These are phyloP conservation scores for Pyrenophora seminiperda DNA, from an alignment of 2,329 filamentous ascomycete genomes.

Conservation along the genomic window DNA sequence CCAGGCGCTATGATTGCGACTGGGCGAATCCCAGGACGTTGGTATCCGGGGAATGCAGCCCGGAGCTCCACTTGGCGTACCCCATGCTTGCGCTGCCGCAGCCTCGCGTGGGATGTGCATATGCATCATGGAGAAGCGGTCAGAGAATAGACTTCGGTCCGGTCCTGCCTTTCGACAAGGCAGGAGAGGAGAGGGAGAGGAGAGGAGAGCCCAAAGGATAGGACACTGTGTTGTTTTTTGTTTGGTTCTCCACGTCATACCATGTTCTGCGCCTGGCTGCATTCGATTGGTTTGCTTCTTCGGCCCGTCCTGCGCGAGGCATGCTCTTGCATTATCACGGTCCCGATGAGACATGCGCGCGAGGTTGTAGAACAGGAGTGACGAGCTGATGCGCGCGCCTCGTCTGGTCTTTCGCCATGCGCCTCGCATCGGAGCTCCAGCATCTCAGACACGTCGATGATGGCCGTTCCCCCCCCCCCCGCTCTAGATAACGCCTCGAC, in stretches of 20 bases:
- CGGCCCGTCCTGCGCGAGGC: conserved; percentile 17
- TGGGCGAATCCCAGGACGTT: conserved; percentile 22
- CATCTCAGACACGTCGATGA: conserved; percentile 14
- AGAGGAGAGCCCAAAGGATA: conserved; percentile 11
- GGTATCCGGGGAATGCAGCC: conserved; percentile 33
- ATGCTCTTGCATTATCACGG: conserved; percentile 3
- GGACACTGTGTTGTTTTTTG: conserved; percentile 15
- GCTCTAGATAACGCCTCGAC: conserved; percentile 21
- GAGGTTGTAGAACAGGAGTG: conserved; percentile 13
- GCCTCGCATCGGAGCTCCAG: conserved; percentile 1
- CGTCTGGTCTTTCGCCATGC: conserved; percentile 15
- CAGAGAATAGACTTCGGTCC: conserved; percentile 26
- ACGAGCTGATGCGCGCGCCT: conserved; percentile 5
- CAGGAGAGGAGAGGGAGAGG: no score
- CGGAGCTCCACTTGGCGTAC: conserved; percentile 32
- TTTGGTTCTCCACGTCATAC: conserved; percentile 17
- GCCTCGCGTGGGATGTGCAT: conserved; percentile 33
- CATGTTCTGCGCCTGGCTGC: conserved; percentile 11
- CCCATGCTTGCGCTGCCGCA: conserved; percentile 17
- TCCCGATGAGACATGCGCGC: conserved; percentile 18
- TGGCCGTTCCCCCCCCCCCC: no score
- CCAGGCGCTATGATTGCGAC: conserved; percentile 24
- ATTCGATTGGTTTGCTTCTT: conserved; percentile 19
- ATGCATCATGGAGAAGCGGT: conserved; percentile 28
- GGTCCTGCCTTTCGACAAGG: conserved; percentile 16